These are phyloP conservation scores for Nepenthes mirabilis DNA, from an alignment of 148 eudicot species.

Conservation along the genomic window DNA sequence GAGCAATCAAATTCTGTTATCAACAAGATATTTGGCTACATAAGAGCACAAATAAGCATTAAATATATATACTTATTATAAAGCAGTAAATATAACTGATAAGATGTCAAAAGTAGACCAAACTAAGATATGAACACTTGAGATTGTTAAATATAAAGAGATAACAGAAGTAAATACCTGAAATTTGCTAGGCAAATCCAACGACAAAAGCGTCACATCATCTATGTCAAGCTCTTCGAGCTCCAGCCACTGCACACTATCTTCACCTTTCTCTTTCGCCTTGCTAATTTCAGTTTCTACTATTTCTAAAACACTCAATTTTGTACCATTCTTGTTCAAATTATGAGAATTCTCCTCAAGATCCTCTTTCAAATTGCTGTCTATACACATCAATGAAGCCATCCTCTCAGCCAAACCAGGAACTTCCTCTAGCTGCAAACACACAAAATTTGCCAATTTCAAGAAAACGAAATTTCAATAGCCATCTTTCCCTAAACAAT, in stretches of 20 bases:
- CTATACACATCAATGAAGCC: conserved; percentile 93
- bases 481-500: too few species aligned
- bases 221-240: conserved; percentile 76
- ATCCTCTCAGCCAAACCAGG: conserved; percentile 96
- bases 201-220: conserved; percentile 47
- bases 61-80: too few species aligned
- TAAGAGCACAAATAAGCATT: too few species aligned
- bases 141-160: conserved; percentile 1
- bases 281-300: conserved; percentile 43
- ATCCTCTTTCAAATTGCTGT: conserved; percentile 29
- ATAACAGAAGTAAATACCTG: conserved; percentile 42
- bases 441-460: conserved; percentile 4
- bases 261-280: conserved; percentile 37
- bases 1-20: conserved; percentile 60
- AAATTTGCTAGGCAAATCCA: conserved; percentile 73
- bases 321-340: conserved; percentile 17
- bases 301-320: conserved; percentile 28
- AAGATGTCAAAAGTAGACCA: neutral
- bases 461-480: neutral
- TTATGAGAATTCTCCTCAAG: conserved; percentile 21
- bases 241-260: conserved; percentile 71
- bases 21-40: neutral
- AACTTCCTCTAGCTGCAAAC: conserved; percentile 78
- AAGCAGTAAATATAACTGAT: too few species aligned
- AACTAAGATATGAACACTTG: neutral